Base-by-base conservation (phyloP, 257 asterid genomes). In the Solanum ahanhuiri region DNA sequence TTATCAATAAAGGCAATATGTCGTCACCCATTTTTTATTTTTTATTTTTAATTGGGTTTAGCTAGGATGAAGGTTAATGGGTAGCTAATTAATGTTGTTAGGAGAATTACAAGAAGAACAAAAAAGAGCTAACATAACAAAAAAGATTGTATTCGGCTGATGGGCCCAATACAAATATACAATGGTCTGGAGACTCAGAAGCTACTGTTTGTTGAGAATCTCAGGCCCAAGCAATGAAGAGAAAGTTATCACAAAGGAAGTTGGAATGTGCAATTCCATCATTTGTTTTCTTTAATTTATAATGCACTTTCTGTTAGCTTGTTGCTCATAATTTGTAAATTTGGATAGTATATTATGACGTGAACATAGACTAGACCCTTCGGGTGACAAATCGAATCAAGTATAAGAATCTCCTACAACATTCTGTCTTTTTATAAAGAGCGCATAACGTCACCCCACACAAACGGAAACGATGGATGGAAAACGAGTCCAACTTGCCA, bases 1-100 rank as follows among this genome's bases (percentile, higher is more conserved):
- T 96, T 54, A 83, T 60, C 89, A 93, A 64, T 72, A 93, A 85
- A 0, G 97, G 90, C 90, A 92, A 48, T 60, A 90, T 34, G 87
- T 88, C 91, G 17, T 88, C 88, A 87, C 51, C 94, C 94, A 91
- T 88, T 12, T 71, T 31, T 41, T 2, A 41, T 41, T 39, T 39
- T 39, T 37, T 37, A 37, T 7, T 39, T 9, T 39, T 39, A 9
- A 41, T 41, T 41, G 48, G 48, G 48, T 14, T 41, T 41, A 41
- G 48, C 4, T 41, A 41, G 48, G 48, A 41, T 41, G 48, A 41
- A 9, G 48, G 48, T 41, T 41, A 41, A 41, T 41, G 48, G 14
- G 12, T 10, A 41, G 48, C 48, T 41, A 41, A 41, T 41, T 41
- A 41, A 10, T 41, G 48, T 41, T 10, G 14, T 41, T 10, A 3